Percentiles rank a stretch among this genome's conserved stretches.
phyloP scores from a whole-genome alignment of 805 yeast species.

The Brettanomyces bruxellensis region DNA sequence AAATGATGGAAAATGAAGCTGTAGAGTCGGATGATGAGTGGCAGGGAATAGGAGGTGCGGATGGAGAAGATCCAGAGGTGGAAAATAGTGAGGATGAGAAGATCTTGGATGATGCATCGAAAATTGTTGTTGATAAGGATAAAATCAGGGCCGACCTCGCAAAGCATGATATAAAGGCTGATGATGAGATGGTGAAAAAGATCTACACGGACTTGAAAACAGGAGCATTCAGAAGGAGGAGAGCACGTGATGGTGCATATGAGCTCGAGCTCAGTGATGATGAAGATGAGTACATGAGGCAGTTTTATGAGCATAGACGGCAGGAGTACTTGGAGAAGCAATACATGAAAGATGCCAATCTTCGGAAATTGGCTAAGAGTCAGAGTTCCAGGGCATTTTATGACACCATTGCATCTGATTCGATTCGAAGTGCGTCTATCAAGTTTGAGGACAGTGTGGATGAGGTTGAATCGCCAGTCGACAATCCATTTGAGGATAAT shows the following conservation, averaged over 20 bases:
- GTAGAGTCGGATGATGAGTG: conserved; percentile 87
- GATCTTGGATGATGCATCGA: conserved; percentile 66
- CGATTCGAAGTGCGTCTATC: conserved; percentile 13
- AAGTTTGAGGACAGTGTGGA: conserved; percentile 24
- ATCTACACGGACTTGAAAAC: conserved; percentile 64
- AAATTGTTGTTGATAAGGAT: conserved; percentile 46
- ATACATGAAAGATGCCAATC: conserved; percentile 33
- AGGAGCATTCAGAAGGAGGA: conserved; percentile 55
- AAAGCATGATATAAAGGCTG: conserved; percentile 52
- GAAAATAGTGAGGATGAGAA: conserved; percentile 70
- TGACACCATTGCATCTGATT: conserved; percentile 41
- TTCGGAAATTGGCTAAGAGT: conserved; percentile 36
- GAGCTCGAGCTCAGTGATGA: conserved; percentile 67
- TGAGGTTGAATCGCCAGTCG: conserved; percentile 16
- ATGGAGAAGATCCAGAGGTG: conserved; percentile 47
- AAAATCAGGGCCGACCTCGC: conserved; percentile 50
- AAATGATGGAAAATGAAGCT: conserved; percentile 72
- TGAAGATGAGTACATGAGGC: conserved; percentile 47
- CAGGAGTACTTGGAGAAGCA: conserved; percentile 40
- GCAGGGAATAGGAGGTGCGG: conserved; percentile 71
- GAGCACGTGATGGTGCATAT: conserved; percentile 41
- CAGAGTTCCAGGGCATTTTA: conserved; percentile 60
- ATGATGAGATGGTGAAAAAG: conserved; percentile 54
- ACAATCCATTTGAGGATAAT: conserved; percentile 14
- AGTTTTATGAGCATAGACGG: conserved; percentile 24